Conservation (phyloP, 257 asterid species). For the Echium plantagineum region DNA sequence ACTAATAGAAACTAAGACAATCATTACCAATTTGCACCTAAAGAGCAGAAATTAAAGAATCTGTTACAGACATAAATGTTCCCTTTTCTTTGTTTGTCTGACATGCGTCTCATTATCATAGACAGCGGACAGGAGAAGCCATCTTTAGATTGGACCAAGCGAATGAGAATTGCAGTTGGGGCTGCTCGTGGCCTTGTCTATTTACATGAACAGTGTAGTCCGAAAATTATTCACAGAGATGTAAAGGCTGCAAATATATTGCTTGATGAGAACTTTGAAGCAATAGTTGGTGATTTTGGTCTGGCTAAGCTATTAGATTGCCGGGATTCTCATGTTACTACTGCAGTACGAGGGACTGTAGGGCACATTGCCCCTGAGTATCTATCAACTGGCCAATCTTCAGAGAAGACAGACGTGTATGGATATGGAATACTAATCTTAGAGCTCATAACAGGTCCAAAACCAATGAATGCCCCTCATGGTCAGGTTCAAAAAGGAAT, state of each 20-base stretch:
- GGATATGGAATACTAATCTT: slow-evolving; percentile 85
- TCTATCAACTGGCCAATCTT: slow-evolving; percentile 91
- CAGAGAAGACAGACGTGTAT: slow-evolving; percentile 86
- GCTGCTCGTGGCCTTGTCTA: slow-evolving; percentile 91
- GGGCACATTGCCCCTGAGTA: slow-evolving; percentile 96
- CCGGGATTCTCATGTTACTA: slow-evolving; percentile 80
- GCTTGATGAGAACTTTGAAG: slow-evolving; percentile 81
- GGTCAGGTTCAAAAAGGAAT: slow-evolving; percentile 70
- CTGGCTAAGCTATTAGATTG: slow-evolving; percentile 89
- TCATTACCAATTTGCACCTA: no score
- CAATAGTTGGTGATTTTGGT: slow-evolving; percentile 93
- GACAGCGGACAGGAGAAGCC: slow-evolving; percentile 63
- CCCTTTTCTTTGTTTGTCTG: slow-evolving; percentile 1
- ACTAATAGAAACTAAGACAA: no score
- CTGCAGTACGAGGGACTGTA: slow-evolving; percentile 89
- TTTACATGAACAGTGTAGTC: slow-evolving; percentile 83
- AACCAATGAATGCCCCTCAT: slow-evolving; percentile 52
- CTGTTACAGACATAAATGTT: no score
- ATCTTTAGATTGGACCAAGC: slow-evolving; percentile 77
- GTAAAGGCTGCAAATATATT: slow-evolving; percentile 92
- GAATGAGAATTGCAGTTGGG: slow-evolving; percentile 67
- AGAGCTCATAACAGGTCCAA: slow-evolving; percentile 78
- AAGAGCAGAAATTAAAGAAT: no score
- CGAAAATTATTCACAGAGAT: slow-evolving; percentile 82
- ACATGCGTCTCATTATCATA: slow-evolving; percentile 8